Base-by-base conservation (phyloP, 2,329 filamentous ascomycete genomes). In the Fusarium dlaminii region DNA sequence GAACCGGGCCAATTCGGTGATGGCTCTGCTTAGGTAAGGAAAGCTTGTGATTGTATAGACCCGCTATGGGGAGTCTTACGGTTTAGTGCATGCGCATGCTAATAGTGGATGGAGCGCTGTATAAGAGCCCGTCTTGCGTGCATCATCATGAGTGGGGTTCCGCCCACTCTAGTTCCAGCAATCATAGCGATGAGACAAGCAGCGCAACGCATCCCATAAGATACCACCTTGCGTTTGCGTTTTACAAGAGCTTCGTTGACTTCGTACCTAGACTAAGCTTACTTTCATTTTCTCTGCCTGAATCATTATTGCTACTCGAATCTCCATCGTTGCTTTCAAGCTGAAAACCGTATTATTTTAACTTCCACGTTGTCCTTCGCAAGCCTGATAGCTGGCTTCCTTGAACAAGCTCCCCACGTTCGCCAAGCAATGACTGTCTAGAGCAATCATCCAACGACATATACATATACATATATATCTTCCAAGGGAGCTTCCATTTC, bases 21-120 rank as follows among this genome's bases (percentile, higher is more conserved):
- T 45, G 40, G 42, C 18, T 15, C 15, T 78, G 77, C 71, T 78
- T 78, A 78, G 62, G 75, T 78, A 78, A 78, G 49, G 30, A 1
- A 3, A 11, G 29, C 10, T 24, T 39, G 18, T 78, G 62, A 78
- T 78, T 78, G 76, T 76, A 5, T 29, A 5, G 1, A 1, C 0
- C 0, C n/a, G 8, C 2, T 46, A 70, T 42, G 10, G 9, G 20
- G 17, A 1, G 48, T 57, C 18, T 9, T 3, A 24, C 7, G 34
- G 8, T 55, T 62, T 59, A 17, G 9, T 51, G 29, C 52, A 64
- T 63, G 15, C 0, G 18, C 24, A 70, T 66, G 54, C n/a, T n/a
- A 8, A 13, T 72, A 74, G 11, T 4, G 8, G 12, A 11, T 13
- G 2, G 11, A 39, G 7, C 15, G 29, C 4, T 39, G 27, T 74